Evolutionary conservation across 768 basidiomycete species (phyloP), one percentile per base, ranked within the genome.

Genomic region (Kwoniella bestiolae): DNA sequence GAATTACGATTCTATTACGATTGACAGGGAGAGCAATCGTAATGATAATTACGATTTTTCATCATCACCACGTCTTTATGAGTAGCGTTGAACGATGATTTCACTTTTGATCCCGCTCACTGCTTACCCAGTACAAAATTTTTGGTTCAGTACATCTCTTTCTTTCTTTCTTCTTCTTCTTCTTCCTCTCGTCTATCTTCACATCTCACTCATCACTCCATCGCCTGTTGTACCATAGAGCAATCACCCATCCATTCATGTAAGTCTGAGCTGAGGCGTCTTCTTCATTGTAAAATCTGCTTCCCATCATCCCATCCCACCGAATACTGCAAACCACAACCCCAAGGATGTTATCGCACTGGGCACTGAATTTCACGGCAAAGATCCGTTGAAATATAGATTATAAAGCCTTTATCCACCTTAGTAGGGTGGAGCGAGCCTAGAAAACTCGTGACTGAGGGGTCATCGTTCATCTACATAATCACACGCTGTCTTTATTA

Each of bases 401-500:
- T 78, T 80, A 80, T 66, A 72, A 66, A 66, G 70, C 68, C 66
- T 52, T 69, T 61, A 68, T 72, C 63, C 69, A 66, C 63, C 59
- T 67, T 75, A 73, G 76, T 47, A 76, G 71, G 65, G 69, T 69
- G 72, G 75, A 69, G 80, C 80, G 80, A 79, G 78, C 80, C 78
- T 81, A 81, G 80, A 81, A 81, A 81, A 81, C 78, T 79, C 80
- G 80, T 71, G 77, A 78, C 80, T 81, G 80, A 81, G 71, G 67
- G 65, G 32, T 12, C 14, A 14, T 35, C 53, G 29, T 45, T 32
- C 21, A 38, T n/a, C n/a, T 51, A 26, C 47, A 41, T 50, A 51
- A 29, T 52, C 26, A 18, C 53, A 23, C 12, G 31, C 28, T 18
- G 46, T 25, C 46, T 38, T 26, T 51, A 53, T 52, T 63, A 55